Conservation (phyloP, 1,139 yeast species). For the Candida sp. region DNA sequence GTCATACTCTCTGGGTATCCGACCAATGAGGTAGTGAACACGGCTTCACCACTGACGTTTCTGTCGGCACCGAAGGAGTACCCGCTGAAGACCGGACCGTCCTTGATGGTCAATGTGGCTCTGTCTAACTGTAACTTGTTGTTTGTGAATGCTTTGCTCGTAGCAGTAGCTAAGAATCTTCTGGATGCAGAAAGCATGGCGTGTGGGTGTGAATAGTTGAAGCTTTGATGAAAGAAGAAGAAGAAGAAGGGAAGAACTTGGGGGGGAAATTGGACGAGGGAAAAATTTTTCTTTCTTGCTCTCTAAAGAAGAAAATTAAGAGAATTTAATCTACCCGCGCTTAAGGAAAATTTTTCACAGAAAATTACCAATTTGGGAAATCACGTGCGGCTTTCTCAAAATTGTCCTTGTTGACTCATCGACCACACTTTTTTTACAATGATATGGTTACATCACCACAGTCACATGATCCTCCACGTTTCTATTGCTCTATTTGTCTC, state of each 20-base stretch:
- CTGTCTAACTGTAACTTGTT: conserved; percentile 60
- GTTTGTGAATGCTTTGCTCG: conserved; percentile 28
- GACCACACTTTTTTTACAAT: neutral
- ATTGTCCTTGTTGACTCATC: conserved; percentile 17
- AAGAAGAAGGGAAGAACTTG: neutral
- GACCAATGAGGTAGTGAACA: conserved; percentile 94
- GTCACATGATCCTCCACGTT: neutral
- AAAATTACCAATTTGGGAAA: conserved; percentile 36
- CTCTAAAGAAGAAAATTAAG: neutral
- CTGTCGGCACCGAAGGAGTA: conserved; percentile 94
- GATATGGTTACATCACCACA: neutral
- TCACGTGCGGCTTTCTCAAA: neutral
- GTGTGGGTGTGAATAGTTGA: conserved; percentile 1
- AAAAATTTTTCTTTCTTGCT: conserved; percentile 6
- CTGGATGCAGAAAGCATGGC: conserved; percentile 6
- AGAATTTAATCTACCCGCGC: conserved; percentile 44
- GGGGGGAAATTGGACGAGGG: conserved; percentile 4
- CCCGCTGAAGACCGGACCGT: conserved; percentile 94
- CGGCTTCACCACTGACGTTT: conserved; percentile 95
- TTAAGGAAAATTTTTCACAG: conserved; percentile 25
- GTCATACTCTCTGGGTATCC: conserved; percentile 99
- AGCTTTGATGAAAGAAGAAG: neutral
- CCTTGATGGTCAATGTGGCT: conserved; percentile 89
- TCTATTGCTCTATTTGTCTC: neutral
- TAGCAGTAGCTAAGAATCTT: conserved; percentile 30